These are phyloP conservation scores for Senna siamea DNA, from an alignment of 306 rosid genomes.

Conservation along the genomic window DNA sequence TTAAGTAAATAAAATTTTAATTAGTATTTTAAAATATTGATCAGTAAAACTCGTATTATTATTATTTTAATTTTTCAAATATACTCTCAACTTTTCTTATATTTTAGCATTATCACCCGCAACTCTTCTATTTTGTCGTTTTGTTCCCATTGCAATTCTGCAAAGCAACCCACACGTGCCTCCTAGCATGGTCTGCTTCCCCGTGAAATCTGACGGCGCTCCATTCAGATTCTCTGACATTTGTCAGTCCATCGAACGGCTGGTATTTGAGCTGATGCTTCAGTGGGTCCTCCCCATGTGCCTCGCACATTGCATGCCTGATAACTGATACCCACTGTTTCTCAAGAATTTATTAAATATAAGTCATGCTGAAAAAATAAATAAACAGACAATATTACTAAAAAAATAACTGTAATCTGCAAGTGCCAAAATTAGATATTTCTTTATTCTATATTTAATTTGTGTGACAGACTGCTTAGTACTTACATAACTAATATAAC, in stretches of 20 bases:
- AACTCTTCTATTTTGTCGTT: constrained; percentile 13
- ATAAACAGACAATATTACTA: too few relatives aligned
- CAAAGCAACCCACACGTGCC: not conserved
- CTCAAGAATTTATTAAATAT: not conserved
- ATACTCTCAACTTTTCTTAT: not conserved
- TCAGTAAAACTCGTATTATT: too few relatives aligned
- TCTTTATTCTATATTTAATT: too few relatives aligned
- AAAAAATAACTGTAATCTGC: too few relatives aligned
- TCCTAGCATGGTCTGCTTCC: not conserved
- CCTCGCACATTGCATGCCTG: not conserved
- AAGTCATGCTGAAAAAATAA: too few relatives aligned
- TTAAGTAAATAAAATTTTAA: too few relatives aligned
- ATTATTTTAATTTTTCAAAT: too few relatives aligned
- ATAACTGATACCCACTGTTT: not conserved
- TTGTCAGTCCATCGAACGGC: not conserved
- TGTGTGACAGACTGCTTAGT: too few relatives aligned
- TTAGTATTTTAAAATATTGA: too few relatives aligned
- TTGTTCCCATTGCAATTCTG: not conserved
- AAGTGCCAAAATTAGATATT: too few relatives aligned
- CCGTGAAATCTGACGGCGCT: not conserved
- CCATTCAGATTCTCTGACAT: not conserved
- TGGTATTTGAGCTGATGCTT: not conserved
- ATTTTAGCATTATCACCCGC: not conserved
- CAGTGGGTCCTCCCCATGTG: not conserved
- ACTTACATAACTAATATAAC: too few relatives aligned